phyloP scores from a whole-genome alignment of 495 filamentous ascomycete genomes.

The Clavariopsis aquatica region DNA sequence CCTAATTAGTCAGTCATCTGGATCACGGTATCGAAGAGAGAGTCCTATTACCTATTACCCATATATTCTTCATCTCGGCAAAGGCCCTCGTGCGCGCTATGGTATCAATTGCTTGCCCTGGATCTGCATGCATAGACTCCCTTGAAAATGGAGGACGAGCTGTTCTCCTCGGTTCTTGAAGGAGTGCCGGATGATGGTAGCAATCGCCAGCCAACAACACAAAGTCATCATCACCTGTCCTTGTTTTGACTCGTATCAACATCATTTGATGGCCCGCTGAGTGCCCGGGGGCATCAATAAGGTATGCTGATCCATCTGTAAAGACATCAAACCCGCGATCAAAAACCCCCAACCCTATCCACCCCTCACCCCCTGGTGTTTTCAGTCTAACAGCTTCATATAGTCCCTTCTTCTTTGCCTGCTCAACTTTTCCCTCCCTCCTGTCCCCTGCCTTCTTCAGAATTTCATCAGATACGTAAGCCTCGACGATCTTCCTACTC shows the following conservation, averaged over 20 bases:
- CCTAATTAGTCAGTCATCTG: not conserved
- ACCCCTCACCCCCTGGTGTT: constrained; percentile 4
- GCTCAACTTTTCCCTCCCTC: constrained; percentile 16
- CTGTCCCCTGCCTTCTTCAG: constrained; percentile 10
- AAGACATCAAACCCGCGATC: constrained; percentile 23
- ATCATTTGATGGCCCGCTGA: constrained; percentile 26
- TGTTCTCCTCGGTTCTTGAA: constrained; percentile 24
- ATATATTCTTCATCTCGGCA: constrained; percentile 24
- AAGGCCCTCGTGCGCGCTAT: constrained; percentile 14
- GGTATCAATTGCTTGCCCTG: constrained; percentile 12
- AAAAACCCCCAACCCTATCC: constrained; percentile 21
- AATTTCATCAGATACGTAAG: not conserved
- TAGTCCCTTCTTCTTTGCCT: constrained; percentile 11
- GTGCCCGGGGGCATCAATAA: constrained; percentile 30
- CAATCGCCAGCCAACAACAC: constrained; percentile 29
- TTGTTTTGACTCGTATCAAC: constrained; percentile 18
- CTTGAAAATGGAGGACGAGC: constrained; percentile 22
- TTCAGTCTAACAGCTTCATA: constrained; percentile 24
- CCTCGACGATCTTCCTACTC: constrained; percentile 26
- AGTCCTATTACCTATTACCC: constrained; percentile 22
- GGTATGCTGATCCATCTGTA: constrained; percentile 19
- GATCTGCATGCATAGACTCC: constrained; percentile 23
- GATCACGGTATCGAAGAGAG: not conserved
- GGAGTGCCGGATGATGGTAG: constrained; percentile 25
- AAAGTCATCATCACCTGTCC: constrained; percentile 18